phyloP scores from a whole-genome alignment of 1,139 yeast genomes.

The Geotrichum carabidarum region DNA sequence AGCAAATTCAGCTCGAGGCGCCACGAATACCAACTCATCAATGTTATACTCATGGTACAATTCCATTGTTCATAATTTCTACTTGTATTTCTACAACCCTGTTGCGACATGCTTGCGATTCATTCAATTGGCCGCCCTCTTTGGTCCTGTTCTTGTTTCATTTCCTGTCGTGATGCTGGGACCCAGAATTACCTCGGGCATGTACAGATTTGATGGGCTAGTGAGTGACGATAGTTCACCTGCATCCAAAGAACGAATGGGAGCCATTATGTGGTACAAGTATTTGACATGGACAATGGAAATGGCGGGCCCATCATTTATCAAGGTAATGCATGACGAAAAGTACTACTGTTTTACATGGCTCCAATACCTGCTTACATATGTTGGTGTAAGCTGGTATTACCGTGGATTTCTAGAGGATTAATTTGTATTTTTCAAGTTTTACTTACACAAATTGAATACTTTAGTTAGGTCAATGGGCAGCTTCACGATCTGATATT shows the following conservation, averaged over 20 bases:
- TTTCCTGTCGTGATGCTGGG: constrained; percentile 68
- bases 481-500: constrained; percentile 95
- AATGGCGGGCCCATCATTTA: constrained; percentile 87
- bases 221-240: constrained; percentile 15
- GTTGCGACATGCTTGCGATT: constrained; percentile 62
- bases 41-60: constrained; percentile 4
- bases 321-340: constrained; percentile 44
- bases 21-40: background rate
- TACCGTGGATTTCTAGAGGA: background rate
- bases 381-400: constrained; percentile 12
- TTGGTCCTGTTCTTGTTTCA: constrained; percentile 61
- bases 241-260: constrained; percentile 44
- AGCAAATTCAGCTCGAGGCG: constrained; percentile 24
- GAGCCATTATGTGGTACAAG: constrained; percentile 68
- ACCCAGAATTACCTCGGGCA: constrained; percentile 35
- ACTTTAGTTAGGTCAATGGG: constrained; percentile 84
- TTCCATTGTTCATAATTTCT: constrained; percentile 22
- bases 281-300: constrained; percentile 68
- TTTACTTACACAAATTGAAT: background rate
- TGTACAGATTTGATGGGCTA: background rate
- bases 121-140: constrained; percentile 57
- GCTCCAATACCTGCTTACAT: background rate
- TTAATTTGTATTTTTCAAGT: background rate
- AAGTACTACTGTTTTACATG: constrained; percentile 19
- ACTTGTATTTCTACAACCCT: constrained; percentile 50